These are phyloP conservation scores for Polychytrium aggregatum DNA, from an alignment of 192 early-diverging fungal genomes.

Conservation along the genomic window DNA sequence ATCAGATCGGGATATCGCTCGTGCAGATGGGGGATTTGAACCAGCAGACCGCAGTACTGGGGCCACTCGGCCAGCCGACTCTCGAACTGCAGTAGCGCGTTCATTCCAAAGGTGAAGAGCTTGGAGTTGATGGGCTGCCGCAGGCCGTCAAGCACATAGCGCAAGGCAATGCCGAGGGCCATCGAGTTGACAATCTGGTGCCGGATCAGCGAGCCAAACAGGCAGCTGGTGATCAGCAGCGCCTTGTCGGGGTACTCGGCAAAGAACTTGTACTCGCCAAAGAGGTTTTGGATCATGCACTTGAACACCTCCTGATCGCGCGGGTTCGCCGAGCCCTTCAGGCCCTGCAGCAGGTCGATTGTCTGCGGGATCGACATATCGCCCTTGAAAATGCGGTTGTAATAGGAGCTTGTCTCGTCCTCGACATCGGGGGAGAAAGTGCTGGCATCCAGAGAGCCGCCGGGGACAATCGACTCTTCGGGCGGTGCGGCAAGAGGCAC, in stretches of 20 bases:
- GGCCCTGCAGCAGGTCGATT: conserved; percentile 67
- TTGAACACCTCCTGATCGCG: conserved; percentile 75
- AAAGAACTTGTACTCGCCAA: conserved; percentile 95
- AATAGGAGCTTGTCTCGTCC: conserved; percentile 60
- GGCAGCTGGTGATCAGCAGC: conserved; percentile 71
- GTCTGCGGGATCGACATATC: conserved; percentile 73
- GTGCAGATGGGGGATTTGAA: conserved; percentile 73
- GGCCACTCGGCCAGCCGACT: conserved; percentile 80
- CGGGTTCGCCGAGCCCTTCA: conserved; percentile 64
- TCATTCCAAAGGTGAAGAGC: conserved; percentile 83
- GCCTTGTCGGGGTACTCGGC: conserved; percentile 89
- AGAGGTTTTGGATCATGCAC: conserved; percentile 84
- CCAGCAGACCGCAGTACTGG: conserved; percentile 68
- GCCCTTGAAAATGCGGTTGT: conserved; percentile 65
- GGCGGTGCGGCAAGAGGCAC: conserved; percentile 8
- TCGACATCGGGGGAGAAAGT: conserved; percentile 66
- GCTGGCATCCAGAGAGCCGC: conserved; percentile 8
- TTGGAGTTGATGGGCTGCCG: conserved; percentile 65
- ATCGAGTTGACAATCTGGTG: conserved; percentile 70
- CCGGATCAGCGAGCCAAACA: conserved; percentile 87
- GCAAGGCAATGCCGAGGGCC: conserved; percentile 76
- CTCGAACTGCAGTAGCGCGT: conserved; percentile 75
- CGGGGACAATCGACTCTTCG: conserved; percentile 12
- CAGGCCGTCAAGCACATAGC: conserved; percentile 79
- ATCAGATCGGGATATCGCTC: conserved; percentile 67